phyloP scores from a whole-genome alignment of 495 filamentous ascomycete species.

The Podospora conica region DNA sequence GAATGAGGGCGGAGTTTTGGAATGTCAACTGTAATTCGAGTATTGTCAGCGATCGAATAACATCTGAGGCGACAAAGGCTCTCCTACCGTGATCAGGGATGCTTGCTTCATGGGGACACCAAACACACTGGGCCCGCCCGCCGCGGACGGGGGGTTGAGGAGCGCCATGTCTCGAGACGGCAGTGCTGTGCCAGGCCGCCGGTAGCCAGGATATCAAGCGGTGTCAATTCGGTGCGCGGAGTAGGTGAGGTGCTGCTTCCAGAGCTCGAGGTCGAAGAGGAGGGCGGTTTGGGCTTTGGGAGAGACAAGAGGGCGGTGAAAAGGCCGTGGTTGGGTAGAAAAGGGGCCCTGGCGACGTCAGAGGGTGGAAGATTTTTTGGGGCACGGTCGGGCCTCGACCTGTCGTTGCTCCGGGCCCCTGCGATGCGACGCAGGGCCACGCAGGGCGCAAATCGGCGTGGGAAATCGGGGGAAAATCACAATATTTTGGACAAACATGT shows the following conservation, averaged over 20 bases:
- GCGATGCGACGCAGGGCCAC: background rate
- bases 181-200: constrained; percentile 1
- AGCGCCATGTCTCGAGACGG: constrained; percentile 28
- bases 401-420: background rate
- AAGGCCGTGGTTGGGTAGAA: constrained; percentile 4
- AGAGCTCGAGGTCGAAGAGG: background rate
- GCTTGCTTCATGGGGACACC: constrained; percentile 70
- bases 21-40: constrained; percentile 55
- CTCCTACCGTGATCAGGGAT: constrained; percentile 67
- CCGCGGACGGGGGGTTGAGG: constrained; percentile 31
- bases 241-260: background rate
- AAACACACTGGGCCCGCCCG: constrained; percentile 43
- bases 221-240: background rate
- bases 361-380: constrained; percentile 6
- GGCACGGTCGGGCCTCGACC: constrained; percentile 6
- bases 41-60: constrained; percentile 24
- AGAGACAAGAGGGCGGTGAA: background rate
- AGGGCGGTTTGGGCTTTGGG: constrained; percentile 1
- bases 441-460: background rate
- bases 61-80: background rate
- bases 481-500: background rate
- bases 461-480: background rate
- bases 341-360: constrained; percentile 14
- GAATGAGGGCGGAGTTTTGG: constrained; percentile 73
- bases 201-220: background rate